These are phyloP conservation scores for Solanum gracilifrons DNA, from an alignment of 257 asterid species.

Conservation along the genomic window DNA sequence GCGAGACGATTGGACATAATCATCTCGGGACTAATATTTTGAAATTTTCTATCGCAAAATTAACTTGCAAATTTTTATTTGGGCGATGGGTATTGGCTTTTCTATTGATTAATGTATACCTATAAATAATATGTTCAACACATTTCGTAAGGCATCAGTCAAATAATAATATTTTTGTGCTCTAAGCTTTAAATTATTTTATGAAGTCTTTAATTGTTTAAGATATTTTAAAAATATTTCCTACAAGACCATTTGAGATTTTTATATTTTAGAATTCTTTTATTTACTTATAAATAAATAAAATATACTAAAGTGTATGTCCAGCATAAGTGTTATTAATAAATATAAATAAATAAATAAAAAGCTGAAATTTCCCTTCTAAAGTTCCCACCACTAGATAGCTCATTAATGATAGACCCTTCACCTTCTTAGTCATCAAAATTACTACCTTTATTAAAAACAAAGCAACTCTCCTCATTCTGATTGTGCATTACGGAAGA, in stretches of 20 bases:
- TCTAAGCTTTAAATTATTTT: background rate
- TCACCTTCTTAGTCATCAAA: background rate
- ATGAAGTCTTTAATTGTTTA: background rate
- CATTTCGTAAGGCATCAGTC: background rate
- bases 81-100: background rate
- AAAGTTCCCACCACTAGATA: background rate
- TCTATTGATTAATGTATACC: background rate
- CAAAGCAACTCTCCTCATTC: background rate
- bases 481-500: background rate
- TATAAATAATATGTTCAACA: background rate
- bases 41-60: too few relatives aligned
- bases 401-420: background rate
- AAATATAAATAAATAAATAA: background rate
- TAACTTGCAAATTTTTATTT: background rate
- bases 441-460: background rate
- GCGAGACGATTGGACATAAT: too few relatives aligned
- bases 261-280: background rate
- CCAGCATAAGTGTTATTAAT: background rate
- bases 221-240: background rate
- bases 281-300: too few relatives aligned
- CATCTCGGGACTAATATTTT: too few relatives aligned
- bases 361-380: background rate
- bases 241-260: background rate
- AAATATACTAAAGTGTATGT: background rate
- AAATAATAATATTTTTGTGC: background rate